Evolutionary conservation across 148 eudicot species (phyloP).

Genomic region (Camellia granthamiana): DNA sequence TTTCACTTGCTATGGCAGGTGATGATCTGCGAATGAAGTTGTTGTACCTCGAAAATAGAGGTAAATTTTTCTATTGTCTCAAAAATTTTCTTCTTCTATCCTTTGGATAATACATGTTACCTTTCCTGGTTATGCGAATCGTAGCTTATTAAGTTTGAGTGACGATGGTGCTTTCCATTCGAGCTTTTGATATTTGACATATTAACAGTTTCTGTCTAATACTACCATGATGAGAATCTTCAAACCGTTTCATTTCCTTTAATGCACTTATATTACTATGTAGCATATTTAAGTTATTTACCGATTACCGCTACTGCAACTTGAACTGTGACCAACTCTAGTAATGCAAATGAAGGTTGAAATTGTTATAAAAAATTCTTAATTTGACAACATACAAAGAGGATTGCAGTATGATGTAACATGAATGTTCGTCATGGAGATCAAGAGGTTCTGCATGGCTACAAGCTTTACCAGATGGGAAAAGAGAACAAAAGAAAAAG

Average conservation of each 20-base stretch:
- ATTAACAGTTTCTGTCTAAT: neutral
- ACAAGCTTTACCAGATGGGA: too few relatives aligned
- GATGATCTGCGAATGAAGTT: slow-evolving; percentile 73
- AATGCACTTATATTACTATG: neutral
- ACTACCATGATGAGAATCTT: neutral
- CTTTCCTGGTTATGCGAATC: neutral
- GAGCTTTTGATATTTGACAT: neutral
- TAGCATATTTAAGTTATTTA: too few relatives aligned
- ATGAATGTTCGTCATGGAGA: neutral
- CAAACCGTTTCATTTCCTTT: neutral
- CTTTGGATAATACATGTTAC: neutral
- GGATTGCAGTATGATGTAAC: neutral
- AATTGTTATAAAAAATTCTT: neutral
- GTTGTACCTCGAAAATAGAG: slow-evolving; percentile 91
- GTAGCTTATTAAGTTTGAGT: neutral
- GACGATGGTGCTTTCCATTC: too few relatives aligned
- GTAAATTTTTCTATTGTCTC: slow-evolving; percentile 26
- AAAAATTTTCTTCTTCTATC: neutral
- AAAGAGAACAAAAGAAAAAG: too few relatives aligned
- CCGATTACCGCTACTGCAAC: neutral
- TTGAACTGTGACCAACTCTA: neutral
- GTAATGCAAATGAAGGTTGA: neutral
- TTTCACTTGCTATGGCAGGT: slow-evolving; percentile 74
- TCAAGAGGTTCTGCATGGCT: too few relatives aligned
- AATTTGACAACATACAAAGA: neutral